A percentile compares a stretch with the other conserved stretches of the same genome.
These are phyloP conservation scores for Amphirosellinia nigrospora DNA, from an alignment of 495 filamentous ascomycete genomes.

Conservation along the genomic window DNA sequence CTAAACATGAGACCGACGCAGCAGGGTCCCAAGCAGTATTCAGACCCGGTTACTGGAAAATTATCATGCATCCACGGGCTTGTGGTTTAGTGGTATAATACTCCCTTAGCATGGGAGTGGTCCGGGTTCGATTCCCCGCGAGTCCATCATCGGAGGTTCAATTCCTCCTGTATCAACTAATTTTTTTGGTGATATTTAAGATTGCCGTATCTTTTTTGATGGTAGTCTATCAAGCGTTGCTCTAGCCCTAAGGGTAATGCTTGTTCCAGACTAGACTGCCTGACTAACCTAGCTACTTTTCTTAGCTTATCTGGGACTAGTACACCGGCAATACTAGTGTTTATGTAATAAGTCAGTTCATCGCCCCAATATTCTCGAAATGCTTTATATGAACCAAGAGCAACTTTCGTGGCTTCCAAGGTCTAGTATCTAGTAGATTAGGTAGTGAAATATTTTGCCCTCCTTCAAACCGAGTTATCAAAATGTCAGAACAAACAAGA, in stretches of 20 bases:
- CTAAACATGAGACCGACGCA: background rate
- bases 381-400: background rate
- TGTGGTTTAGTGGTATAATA: constrained; percentile 31
- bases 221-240: background rate
- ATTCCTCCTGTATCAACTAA: constrained; percentile 8
- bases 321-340: background rate
- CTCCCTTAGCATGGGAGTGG: constrained; percentile 50
- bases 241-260: background rate
- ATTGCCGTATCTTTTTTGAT: background rate
- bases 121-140: constrained; percentile 66
- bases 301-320: background rate
- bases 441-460: no score
- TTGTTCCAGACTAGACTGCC: background rate
- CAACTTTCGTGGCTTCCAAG: background rate
- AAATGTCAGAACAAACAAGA: background rate
- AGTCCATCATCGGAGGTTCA: constrained; percentile 37
- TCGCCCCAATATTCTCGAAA: no score
- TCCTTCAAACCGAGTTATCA: no score
- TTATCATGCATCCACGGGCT: constrained; percentile 11
- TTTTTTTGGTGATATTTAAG: background rate
- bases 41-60: no score
- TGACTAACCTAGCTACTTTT: background rate
- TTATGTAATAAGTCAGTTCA: no score
- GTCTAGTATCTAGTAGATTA: background rate
- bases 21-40: background rate